A percentile compares a stretch with the other conserved stretches of the same genome.
Evolutionary conservation across 2,329 filamentous ascomycete species (phyloP).

Genomic region (Chaetomium olivaceum): DNA sequence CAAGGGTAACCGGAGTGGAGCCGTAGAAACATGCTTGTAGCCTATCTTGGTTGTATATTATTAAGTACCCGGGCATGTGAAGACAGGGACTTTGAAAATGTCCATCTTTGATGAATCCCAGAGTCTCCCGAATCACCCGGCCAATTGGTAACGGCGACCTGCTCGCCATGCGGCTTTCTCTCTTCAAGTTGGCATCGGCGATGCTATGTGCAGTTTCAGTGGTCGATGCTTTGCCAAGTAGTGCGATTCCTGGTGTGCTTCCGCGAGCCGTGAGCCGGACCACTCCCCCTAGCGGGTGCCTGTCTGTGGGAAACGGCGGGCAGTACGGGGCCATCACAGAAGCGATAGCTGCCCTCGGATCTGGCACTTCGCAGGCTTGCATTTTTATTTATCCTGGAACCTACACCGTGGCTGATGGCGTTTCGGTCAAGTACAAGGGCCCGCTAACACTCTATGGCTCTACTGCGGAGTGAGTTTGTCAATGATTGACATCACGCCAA

Average conservation of each 20-base stretch:
- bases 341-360: not conserved
- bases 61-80: not conserved
- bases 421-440: slow-evolving; percentile 1
- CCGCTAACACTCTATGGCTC: not conserved
- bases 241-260: not conserved
- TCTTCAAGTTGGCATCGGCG: not conserved
- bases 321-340: not conserved
- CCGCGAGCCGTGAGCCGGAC: not conserved
- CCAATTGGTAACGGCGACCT: not conserved
- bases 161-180: not conserved
- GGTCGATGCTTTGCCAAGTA: not conserved
- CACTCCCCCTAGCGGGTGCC: not conserved
- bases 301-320: not conserved
- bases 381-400: not conserved
- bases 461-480: not conserved
- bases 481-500: not conserved
- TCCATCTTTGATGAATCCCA: no score
- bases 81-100: not conserved
- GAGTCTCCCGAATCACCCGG: no score
- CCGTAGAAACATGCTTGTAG: not conserved
- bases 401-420: not conserved
- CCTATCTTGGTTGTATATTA: not conserved
- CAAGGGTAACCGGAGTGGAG: not conserved
- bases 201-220: not conserved
- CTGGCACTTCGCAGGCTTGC: not conserved